These are phyloP conservation scores for Stropharia rugosoannulata DNA, from an alignment of 768 basidiomycete genomes.

Conservation along the genomic window DNA sequence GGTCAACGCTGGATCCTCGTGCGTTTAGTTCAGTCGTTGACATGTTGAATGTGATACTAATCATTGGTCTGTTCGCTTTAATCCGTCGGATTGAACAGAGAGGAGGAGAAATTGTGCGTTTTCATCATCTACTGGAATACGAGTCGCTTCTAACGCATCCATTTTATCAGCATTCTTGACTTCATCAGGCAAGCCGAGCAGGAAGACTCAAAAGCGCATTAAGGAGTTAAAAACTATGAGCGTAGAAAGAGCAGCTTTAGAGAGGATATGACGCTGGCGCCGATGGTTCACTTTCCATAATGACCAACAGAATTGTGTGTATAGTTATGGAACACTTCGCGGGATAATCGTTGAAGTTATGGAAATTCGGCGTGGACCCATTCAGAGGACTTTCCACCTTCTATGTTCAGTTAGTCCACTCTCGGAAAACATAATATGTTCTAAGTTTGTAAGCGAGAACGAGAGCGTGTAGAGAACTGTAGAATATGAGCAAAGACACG, in stretches of 20 bases:
- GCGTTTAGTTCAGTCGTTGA: conserved; percentile 27
- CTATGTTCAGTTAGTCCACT: too few relatives aligned
- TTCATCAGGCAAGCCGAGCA: conserved; percentile 86
- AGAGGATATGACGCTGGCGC: background rate
- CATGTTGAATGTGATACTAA: conserved; percentile 9
- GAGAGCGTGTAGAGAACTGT: too few relatives aligned
- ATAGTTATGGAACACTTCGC: too few relatives aligned
- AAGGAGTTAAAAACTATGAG: conserved; percentile 1
- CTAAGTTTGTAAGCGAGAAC: too few relatives aligned
- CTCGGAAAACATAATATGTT: too few relatives aligned
- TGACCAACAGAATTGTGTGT: background rate
- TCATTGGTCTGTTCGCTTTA: background rate
- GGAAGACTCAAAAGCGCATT: conserved; percentile 36
- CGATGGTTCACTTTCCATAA: background rate
- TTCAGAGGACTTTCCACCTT: too few relatives aligned
- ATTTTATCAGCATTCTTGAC: conserved; percentile 59
- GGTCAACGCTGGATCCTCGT: conserved; percentile 68
- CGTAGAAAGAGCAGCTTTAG: background rate
- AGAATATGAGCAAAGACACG: too few relatives aligned
- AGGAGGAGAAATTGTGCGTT: conserved; percentile 83
- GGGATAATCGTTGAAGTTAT: too few relatives aligned
- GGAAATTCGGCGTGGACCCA: too few relatives aligned
- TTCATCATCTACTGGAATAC: conserved; percentile 10
- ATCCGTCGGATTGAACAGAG: conserved; percentile 39
- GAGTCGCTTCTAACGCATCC: conserved; percentile 2